These are phyloP conservation scores for Przewalskia tangutica DNA, from an alignment of 257 asterid species.

Conservation along the genomic window DNA sequence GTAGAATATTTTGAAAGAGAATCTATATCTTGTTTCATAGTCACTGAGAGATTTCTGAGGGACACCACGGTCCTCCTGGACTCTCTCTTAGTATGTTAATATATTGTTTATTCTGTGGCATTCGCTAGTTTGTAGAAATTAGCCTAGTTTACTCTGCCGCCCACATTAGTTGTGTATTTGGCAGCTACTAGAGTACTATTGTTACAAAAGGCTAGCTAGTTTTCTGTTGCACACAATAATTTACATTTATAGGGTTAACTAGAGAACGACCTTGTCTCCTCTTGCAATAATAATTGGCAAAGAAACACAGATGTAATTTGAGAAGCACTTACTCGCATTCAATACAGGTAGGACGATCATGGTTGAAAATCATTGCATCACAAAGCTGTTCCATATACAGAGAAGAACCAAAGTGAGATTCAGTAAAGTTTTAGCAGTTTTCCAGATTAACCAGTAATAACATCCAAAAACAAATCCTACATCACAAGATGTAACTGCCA, in stretches of 20 bases:
- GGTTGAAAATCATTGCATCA: constrained; percentile 84
- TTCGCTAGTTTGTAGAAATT: neutral
- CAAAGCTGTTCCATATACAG: constrained; percentile 75
- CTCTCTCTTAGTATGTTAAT: neutral
- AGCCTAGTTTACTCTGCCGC: neutral
- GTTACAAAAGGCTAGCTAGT: neutral
- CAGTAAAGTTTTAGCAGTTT: neutral
- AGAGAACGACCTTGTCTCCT: neutral
- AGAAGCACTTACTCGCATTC: constrained; percentile 55
- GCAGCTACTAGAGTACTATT: neutral
- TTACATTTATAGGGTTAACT: neutral
- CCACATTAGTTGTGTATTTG: neutral
- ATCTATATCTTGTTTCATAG: neutral
- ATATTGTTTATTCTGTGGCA: neutral
- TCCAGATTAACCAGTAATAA: neutral
- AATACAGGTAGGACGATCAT: constrained; percentile 72
- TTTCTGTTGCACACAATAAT: neutral
- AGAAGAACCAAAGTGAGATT: constrained; percentile 7
- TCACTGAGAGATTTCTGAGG: neutral
- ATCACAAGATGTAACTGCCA: neutral
- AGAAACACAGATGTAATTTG: neutral
- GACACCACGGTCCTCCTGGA: neutral
- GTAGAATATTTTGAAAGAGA: neutral
- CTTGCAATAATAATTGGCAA: neutral
- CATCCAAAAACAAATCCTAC: neutral